These are phyloP conservation scores for Citrus hindsii DNA, from an alignment of 345 rosid species.

Conservation along the genomic window DNA sequence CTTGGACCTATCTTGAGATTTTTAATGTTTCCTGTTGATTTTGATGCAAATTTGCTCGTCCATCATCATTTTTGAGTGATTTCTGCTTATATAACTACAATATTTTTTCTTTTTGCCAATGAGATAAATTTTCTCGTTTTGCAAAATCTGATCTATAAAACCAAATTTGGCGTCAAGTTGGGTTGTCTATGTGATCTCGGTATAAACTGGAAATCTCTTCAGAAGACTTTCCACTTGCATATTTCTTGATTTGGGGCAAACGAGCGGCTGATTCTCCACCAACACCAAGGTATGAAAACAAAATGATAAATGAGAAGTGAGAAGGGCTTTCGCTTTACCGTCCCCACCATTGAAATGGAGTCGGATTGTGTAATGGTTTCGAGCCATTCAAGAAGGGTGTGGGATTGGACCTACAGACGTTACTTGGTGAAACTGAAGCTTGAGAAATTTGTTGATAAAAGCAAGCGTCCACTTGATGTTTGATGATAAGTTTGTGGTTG, in stretches of 20 bases:
- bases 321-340: not conserved
- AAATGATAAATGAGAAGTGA: not conserved
- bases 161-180: not conserved
- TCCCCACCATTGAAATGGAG: not conserved
- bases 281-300: not conserved
- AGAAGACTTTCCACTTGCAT: too few relatives aligned
- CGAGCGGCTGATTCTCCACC: not conserved
- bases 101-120: too few relatives aligned
- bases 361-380: not conserved
- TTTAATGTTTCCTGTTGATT: constrained; percentile 20
- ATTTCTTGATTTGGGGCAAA: not conserved
- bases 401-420: not conserved
- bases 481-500: constrained; percentile 23
- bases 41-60: not conserved
- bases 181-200: not conserved
- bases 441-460: not conserved
- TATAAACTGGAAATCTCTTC: not conserved
- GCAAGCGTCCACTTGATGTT: constrained; percentile 1
- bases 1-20: constrained; percentile 20
- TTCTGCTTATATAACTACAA: too few relatives aligned
- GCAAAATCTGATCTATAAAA: not conserved
- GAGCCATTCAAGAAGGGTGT: constrained; percentile 7
- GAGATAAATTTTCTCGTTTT: not conserved
- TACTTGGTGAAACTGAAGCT: not conserved
- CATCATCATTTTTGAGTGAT: too few relatives aligned